Evolutionary conservation across 1,284 basidiomycete species (phyloP), one percentile per base, ranked within the genome.

Genomic region (Leccinum pallidistipes): DNA sequence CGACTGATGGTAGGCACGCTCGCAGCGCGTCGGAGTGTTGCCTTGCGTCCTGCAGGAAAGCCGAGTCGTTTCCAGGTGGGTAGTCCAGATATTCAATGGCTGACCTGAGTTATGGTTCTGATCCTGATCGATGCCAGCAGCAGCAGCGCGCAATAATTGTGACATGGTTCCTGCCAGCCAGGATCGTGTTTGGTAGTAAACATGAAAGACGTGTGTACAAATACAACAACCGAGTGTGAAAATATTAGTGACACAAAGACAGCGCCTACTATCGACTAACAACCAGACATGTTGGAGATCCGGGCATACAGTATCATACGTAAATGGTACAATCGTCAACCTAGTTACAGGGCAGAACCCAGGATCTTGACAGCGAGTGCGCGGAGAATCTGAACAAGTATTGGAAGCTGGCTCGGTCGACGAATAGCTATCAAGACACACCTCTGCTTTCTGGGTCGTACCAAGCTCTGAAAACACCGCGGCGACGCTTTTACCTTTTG

Each of bases 401-500:
- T 66, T 65, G 29, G 71, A 32, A 56, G 40, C 3, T 27, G 9
- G 59, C 16, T 58, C 18, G 16, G 27, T 27, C 5, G n/a, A 16
- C 8, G 45, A 18, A 31, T 3, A 31, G 36, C 14, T 5, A 24
- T 54, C 3, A 14, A 54, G 47, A 58, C 64, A 60, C 66, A 92
- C 94, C 85, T 95, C 91, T 40, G 95, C 94, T 73, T 94, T 95
- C 81, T 97, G 92, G 57, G 80, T 80, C 2, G 86, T 84, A 16
- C 87, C 89, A 12, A 98, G 81, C 31, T 90, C 83, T 54, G 83
- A 79, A 75, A 99, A 99, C n/a, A 98, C 97, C 18, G 90, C 82
- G 10, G 92, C 93, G 24, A 97, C 94, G 64, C 88, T 90, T 81
- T 93, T 94, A 16, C 90, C 95, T 78, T 97, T 97, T 2, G 95